Conservation (phyloP, 176 grass and related monocot species). For the Raddia guianensis region DNA sequence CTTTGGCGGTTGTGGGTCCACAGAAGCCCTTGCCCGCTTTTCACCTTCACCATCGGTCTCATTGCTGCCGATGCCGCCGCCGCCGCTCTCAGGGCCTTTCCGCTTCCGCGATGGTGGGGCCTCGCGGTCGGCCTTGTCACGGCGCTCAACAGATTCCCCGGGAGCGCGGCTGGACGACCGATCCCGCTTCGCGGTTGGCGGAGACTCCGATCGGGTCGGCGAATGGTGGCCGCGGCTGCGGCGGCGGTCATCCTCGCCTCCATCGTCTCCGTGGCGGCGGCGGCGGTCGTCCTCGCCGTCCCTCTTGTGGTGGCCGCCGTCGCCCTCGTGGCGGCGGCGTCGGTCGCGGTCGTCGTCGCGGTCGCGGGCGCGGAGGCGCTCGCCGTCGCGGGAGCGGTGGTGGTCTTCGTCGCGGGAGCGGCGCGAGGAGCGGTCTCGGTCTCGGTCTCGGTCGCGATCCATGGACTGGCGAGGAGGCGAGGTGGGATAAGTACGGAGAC, state of each 20-base stretch:
- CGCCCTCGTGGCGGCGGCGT: slow-evolving; percentile 32
- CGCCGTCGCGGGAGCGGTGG: slow-evolving; percentile 36
- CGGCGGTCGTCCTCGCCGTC: slow-evolving; percentile 28
- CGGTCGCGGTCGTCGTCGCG: slow-evolving; percentile 46
- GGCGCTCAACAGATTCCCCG: slow-evolving; percentile 39
- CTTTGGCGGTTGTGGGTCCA: slow-evolving; percentile 46
- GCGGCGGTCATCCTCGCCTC: slow-evolving; percentile 40
- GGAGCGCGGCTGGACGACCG: slow-evolving; percentile 48
- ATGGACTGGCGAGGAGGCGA: slow-evolving; percentile 18
- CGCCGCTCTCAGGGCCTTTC: slow-evolving; percentile 41
- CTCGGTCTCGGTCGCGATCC: slow-evolving; percentile 55
- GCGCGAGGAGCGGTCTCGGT: slow-evolving; percentile 51
- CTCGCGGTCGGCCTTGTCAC: slow-evolving; percentile 44
- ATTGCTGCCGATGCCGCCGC: background rate
- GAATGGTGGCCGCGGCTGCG: slow-evolving; percentile 34
- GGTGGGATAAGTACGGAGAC: slow-evolving; percentile 14
- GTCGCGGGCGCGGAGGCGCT: slow-evolving; percentile 40
- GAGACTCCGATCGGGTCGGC: slow-evolving; percentile 39
- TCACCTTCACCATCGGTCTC: slow-evolving; percentile 41
- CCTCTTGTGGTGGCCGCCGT: slow-evolving; percentile 28
- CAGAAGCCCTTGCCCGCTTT: slow-evolving; percentile 59
- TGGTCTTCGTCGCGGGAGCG: slow-evolving; percentile 9
- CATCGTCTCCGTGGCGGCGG: slow-evolving; percentile 2
- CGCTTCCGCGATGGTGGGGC: slow-evolving; percentile 43
- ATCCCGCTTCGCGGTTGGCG: slow-evolving; percentile 45